Percentiles rank a stretch among this genome's conserved stretches.
Evolutionary conservation across 1,284 basidiomycete genomes (phyloP).

Genomic region (Ustilago vetiveriae): DNA sequence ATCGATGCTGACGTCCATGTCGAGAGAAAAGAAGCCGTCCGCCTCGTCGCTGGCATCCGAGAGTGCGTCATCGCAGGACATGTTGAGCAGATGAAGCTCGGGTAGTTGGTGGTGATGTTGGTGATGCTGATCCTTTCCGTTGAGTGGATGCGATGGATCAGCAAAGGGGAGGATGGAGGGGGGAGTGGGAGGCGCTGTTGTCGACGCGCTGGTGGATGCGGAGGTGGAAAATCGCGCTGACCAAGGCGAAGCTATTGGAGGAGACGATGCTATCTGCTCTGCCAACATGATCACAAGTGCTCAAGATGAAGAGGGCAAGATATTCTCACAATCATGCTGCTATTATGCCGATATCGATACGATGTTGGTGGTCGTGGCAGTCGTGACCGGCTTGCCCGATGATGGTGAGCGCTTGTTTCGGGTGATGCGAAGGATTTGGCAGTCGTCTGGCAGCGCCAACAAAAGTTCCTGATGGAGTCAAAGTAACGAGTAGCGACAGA

Average conservation of each 20-base stretch:
- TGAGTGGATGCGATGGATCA: background rate
- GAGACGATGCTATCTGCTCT: conserved; percentile 26
- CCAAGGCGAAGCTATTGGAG: conserved; percentile 40
- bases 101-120: conserved; percentile 16
- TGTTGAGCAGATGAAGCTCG: conserved; percentile 36
- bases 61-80: conserved; percentile 31
- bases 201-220: conserved; percentile 34
- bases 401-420: too few relatives aligned
- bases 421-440: too few relatives aligned
- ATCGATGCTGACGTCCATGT: conserved; percentile 54
- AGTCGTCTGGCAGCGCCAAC: too few relatives aligned
- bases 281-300: conserved; percentile 27
- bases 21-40: conserved; percentile 56
- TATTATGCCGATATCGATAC: conserved; percentile 1
- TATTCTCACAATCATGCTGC: conserved; percentile 38
- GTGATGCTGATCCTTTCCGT: conserved; percentile 9
- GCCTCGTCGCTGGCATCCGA: conserved; percentile 41
- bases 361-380: background rate
- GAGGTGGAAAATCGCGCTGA: conserved; percentile 40
- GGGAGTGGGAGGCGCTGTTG: conserved; percentile 35
- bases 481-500: too few relatives aligned
- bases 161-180: conserved; percentile 7
- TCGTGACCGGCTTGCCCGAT: background rate
- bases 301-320: background rate
- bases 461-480: too few relatives aligned